Conservation (phyloP, 805 yeast species). For the Wickerhamiella musiphila region DNA sequence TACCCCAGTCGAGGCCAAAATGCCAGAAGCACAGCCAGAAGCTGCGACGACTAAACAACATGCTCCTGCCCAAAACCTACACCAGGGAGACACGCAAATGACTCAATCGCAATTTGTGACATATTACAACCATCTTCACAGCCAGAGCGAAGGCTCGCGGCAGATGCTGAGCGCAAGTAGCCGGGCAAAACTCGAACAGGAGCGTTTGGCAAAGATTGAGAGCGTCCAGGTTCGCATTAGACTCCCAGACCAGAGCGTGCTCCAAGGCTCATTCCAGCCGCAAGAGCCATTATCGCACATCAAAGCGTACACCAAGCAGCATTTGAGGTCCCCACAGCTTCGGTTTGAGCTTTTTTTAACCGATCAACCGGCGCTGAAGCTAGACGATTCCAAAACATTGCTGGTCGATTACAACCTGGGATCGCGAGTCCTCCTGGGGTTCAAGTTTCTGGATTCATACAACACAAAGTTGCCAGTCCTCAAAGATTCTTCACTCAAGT, state of each 20-base stretch:
- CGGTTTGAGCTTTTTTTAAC: conserved; percentile 29
- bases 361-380: conserved; percentile 27
- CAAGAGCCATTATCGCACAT: conserved; percentile 26
- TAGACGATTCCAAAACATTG: conserved; percentile 21
- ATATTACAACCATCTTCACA: conserved; percentile 33
- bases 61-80: not conserved
- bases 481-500: conserved; percentile 9
- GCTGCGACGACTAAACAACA: not conserved
- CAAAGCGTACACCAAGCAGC: conserved; percentile 18
- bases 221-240: conserved; percentile 31
- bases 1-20: not conserved
- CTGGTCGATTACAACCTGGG: conserved; percentile 28
- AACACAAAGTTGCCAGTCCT: conserved; percentile 5
- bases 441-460: conserved; percentile 17
- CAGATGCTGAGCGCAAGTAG: conserved; percentile 29
- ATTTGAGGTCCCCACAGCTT: conserved; percentile 17
- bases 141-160: conserved; percentile 24
- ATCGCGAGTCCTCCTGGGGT: conserved; percentile 28
- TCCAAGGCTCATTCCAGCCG: conserved; percentile 35
- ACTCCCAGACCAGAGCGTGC: conserved; percentile 38
- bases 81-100: conserved; percentile 24
- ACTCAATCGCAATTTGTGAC: conserved; percentile 34
- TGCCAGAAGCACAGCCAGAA: not conserved
- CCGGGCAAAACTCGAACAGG: conserved; percentile 20
- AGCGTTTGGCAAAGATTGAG: conserved; percentile 15